These are phyloP conservation scores for Aspergillus nomiae DNA, from an alignment of 2,329 filamentous ascomycete species.

Conservation along the genomic window DNA sequence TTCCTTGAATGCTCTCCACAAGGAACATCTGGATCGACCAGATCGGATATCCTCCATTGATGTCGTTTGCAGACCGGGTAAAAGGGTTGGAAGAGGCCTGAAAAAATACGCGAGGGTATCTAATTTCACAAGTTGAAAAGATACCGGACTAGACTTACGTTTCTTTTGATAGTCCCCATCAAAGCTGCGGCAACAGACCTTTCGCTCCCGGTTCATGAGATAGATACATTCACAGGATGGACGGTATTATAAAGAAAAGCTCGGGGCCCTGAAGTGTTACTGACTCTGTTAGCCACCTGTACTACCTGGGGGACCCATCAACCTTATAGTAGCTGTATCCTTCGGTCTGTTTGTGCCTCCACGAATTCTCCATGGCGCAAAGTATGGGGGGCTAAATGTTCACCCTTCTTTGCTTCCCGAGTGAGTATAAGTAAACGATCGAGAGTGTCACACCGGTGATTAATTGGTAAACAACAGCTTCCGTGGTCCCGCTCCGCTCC, in stretches of 20 bases:
- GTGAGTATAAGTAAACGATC: constrained; percentile 45
- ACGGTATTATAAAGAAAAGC: constrained; percentile 52
- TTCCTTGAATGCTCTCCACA: constrained; percentile 69
- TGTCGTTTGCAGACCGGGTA: constrained; percentile 79
- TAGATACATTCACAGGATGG: constrained; percentile 84
- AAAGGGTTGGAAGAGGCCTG: constrained; percentile 73
- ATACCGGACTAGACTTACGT: constrained; percentile 6
- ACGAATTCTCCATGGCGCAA: constrained; percentile 67
- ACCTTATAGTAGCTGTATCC: constrained; percentile 88
- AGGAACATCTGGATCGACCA: constrained; percentile 57
- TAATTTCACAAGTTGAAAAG: not conserved
- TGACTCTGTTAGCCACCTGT: constrained; percentile 54
- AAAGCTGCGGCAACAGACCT: constrained; percentile 65
- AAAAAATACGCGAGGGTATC: constrained; percentile 68
- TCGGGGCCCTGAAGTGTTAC: constrained; percentile 6
- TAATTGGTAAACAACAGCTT: constrained; percentile 55
- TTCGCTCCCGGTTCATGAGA: constrained; percentile 68
- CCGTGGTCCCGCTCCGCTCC: constrained; percentile 81
- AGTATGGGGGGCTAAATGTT: constrained; percentile 88
- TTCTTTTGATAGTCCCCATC: constrained; percentile 66
- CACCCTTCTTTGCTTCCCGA: constrained; percentile 90
- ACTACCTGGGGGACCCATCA: constrained; percentile 52
- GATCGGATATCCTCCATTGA: constrained; percentile 73
- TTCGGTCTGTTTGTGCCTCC: constrained; percentile 88
- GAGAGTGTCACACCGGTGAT: not conserved